Conservation (phyloP, 345 rosid genomes). For the Cardiospermum halicacabum region DNA sequence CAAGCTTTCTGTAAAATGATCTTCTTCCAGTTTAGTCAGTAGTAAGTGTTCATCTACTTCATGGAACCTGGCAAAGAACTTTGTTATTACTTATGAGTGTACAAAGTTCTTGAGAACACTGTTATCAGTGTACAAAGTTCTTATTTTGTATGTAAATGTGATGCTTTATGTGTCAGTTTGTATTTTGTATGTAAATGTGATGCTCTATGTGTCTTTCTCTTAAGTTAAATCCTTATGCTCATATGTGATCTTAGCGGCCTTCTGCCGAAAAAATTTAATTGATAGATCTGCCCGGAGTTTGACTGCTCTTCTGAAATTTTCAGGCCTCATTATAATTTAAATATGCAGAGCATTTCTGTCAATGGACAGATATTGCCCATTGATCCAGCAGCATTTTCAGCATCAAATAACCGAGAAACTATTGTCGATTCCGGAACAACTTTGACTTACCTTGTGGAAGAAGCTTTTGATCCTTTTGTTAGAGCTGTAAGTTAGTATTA, state of each 20-base stretch:
- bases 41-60: neutral
- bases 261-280: neutral
- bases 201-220: neutral
- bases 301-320: conserved; percentile 22
- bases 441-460: conserved; percentile 85
- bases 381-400: conserved; percentile 55
- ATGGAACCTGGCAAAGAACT: neutral
- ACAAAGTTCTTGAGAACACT: neutral
- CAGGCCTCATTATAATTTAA: conserved; percentile 98
- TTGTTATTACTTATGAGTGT: neutral
- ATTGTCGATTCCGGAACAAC: conserved; percentile 98
- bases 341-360: conserved; percentile 71
- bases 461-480: conserved; percentile 75
- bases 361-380: conserved; percentile 65
- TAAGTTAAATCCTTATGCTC: neutral
- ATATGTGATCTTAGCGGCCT: neutral
- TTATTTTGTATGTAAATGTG: neutral
- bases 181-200: neutral
- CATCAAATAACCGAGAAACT: conserved; percentile 74
- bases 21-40: neutral
- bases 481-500: conserved; percentile 90
- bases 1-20: neutral
- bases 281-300: conserved; percentile 11
- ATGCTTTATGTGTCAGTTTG: neutral
- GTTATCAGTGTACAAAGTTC: neutral